Evolutionary conservation across 345 rosid species (phyloP), one percentile per base, ranked within the genome.

Genomic region (Aquilaria yunnanensis): DNA sequence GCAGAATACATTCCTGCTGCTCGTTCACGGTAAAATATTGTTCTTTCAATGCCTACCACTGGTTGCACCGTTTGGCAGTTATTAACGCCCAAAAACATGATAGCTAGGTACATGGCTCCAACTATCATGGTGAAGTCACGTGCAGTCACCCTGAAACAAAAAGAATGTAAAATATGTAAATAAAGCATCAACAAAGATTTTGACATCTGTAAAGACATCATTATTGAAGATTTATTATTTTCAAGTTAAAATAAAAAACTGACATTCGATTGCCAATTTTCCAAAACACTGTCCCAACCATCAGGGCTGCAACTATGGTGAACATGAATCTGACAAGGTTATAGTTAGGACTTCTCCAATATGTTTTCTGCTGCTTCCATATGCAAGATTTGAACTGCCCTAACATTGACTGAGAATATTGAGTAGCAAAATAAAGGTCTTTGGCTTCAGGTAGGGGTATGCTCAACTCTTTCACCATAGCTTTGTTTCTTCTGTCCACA

Each of bases 341-440:
- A 63, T 85, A 85, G 33, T 85, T 85, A 13, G 91, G 89, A 65
- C 84, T 88, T 75, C 95, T 79, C 95, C 95, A 88, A 29, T 81
- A 83, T 59, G 88, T 83, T 74, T 82, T 74, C 87, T 83, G 80
- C 51, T 81, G 87, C 63, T 85, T 85, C 96, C 91, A 88, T 1
- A 83, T 47, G 72, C 91, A 85, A 54, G 79, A 80, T 68, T 79
- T 83, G 80, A 83, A 83, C 60, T 87, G 88, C 11, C 87, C 88
- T 68, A 65, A 81, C 4, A 62, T 30, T 9, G 87, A 63, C 51
- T 85, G 85, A 14, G 88, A 79, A 54, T 72, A 87, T 41, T 68
- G 77, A 14, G 78, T 62, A 2, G 80, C 37, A 67, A 87, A 87
- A 49, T 78, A 67, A 53, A 87, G 76, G 71, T 85, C 85, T 12